These are phyloP conservation scores for Ogataea pini DNA, from an alignment of 805 yeast genomes.

Conservation along the genomic window DNA sequence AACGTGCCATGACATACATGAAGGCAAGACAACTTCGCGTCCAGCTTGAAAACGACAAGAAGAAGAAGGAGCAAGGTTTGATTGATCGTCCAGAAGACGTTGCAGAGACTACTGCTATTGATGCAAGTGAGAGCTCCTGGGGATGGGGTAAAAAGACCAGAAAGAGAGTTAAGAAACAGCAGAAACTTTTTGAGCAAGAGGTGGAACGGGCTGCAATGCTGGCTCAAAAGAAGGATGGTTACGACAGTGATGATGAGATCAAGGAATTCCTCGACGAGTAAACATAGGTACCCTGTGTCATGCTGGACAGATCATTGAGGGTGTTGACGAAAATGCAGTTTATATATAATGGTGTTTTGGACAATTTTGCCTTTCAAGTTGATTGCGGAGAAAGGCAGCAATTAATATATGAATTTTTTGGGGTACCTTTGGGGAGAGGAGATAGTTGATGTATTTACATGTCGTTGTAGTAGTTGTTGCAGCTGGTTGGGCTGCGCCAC, in stretches of 20 bases:
- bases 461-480: too few relatives aligned
- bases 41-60: constrained; percentile 49
- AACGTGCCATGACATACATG: constrained; percentile 55
- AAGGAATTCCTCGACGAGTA: constrained; percentile 65
- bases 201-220: constrained; percentile 42
- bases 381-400: too few relatives aligned
- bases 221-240: constrained; percentile 28
- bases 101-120: constrained; percentile 20
- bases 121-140: constrained; percentile 50
- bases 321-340: too few relatives aligned
- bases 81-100: constrained; percentile 37
- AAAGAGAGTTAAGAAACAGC: constrained; percentile 54
- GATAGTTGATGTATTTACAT: too few relatives aligned
- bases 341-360: too few relatives aligned
- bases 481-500: too few relatives aligned
- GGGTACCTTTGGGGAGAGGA: too few relatives aligned
- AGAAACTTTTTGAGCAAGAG: constrained; percentile 53
- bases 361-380: too few relatives aligned
- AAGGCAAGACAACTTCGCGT: constrained; percentile 52
- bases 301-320: too few relatives aligned
- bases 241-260: constrained; percentile 65
- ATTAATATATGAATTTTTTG: too few relatives aligned
- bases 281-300: too few relatives aligned
- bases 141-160: constrained; percentile 85
- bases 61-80: constrained; percentile 39